phyloP scores from a whole-genome alignment of 73 alveolate species.

The Breviolum minutum region DNA sequence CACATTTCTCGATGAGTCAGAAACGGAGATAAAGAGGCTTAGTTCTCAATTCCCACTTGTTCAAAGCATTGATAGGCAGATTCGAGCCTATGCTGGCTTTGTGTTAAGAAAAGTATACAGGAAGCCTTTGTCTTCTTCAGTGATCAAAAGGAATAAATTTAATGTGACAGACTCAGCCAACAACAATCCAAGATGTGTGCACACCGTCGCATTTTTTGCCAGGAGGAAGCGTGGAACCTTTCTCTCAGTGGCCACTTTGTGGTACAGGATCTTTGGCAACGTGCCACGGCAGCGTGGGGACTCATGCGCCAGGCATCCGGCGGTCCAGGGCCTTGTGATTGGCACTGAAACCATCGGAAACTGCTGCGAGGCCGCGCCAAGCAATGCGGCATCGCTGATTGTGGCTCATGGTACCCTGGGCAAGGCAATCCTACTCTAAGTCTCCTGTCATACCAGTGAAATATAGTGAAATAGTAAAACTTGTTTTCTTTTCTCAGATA shows the following conservation, averaged over 20 bases:
- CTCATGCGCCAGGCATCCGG: conserved; percentile 38
- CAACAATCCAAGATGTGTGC: too few species aligned
- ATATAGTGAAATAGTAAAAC: too few species aligned
- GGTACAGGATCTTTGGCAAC: conserved; percentile 74
- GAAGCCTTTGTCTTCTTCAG: too few species aligned
- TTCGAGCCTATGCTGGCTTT: not conserved
- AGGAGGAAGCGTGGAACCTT: conserved; percentile 88
- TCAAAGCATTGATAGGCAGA: not conserved
- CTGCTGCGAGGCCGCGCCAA: conserved; percentile 13
- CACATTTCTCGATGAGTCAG: not conserved
- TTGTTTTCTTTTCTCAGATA: too few species aligned
- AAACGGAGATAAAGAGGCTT: too few species aligned
- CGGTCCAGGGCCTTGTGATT: not conserved
- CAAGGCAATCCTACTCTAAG: not conserved
- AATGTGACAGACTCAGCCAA: too few species aligned
- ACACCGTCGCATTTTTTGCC: too few species aligned
- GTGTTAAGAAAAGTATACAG: too few species aligned
- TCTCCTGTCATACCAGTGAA: too few species aligned
- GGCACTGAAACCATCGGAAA: not conserved
- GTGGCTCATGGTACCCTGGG: conserved; percentile 93
- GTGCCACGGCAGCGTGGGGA: conserved; percentile 55
- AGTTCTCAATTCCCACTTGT: too few species aligned
- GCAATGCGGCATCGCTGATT: not conserved
- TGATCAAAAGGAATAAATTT: too few species aligned
- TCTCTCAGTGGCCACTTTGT: conserved; percentile 61